Conservation (phyloP, 164 flowering plant species). For the Vitis rotundifolia region DNA sequence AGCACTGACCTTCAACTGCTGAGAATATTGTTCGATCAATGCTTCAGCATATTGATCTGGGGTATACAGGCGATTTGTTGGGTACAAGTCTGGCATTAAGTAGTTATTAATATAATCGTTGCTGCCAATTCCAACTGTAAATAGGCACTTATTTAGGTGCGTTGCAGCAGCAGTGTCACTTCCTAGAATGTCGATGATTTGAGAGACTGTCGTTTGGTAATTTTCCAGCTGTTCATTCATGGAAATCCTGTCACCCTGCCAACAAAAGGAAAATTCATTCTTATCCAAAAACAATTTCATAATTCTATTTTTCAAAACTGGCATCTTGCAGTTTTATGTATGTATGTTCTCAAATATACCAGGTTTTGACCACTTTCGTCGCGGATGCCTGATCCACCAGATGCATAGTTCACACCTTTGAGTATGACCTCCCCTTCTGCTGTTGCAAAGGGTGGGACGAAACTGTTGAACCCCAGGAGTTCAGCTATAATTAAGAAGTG, state of each 20-base stretch:
- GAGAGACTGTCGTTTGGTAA: conserved; percentile 11
- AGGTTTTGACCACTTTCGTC: conserved; percentile 30
- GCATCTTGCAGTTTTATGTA: neutral
- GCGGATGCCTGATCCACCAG: conserved; percentile 39
- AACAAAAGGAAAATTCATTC: neutral
- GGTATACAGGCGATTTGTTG: conserved; percentile 14
- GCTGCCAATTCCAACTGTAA: conserved; percentile 28
- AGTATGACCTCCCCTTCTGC: conserved; percentile 11
- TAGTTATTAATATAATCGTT: conserved; percentile 47
- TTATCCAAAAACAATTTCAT: neutral
- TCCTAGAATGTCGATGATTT: conserved; percentile 1
- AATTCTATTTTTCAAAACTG: too few species aligned
- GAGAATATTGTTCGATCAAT: conserved; percentile 20
- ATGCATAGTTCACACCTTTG: conserved; percentile 45
- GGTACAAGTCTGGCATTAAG: conserved; percentile 23
- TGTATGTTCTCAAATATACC: conserved; percentile 6
- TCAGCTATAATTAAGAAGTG: conserved; percentile 17
- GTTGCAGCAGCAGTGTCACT: neutral
- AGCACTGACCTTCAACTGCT: conserved; percentile 21
- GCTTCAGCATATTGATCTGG: conserved; percentile 23
- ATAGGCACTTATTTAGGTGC: conserved; percentile 28
- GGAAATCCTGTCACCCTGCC: conserved; percentile 21
- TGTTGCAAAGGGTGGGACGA: conserved; percentile 24
- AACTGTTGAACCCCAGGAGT: conserved; percentile 29
- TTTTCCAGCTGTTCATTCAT: conserved; percentile 20